Conservation (phyloP, 2,329 filamentous ascomycete genomes). For the Chaetomiaceae sp. region DNA sequence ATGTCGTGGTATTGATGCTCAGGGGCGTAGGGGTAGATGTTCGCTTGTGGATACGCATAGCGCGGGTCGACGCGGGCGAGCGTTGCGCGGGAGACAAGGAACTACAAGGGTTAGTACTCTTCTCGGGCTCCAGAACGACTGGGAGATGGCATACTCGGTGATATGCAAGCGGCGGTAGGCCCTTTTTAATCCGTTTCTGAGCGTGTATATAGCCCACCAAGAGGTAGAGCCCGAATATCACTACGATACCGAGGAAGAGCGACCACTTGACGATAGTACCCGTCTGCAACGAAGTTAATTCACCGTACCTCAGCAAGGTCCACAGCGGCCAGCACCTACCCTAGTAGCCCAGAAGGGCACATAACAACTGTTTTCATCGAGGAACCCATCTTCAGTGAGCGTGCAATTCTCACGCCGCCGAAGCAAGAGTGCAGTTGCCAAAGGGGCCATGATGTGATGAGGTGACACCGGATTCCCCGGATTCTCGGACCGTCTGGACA, state of each 20-base stretch:
- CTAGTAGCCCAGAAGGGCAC: slow-evolving; percentile 39
- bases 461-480: not conserved
- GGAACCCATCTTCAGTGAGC: slow-evolving; percentile 24
- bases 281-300: slow-evolving; percentile 39
- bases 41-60: slow-evolving; percentile 43
- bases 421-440: slow-evolving; percentile 10
- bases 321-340: slow-evolving; percentile 26
- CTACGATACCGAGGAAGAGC: slow-evolving; percentile 59
- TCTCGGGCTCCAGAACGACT: no score
- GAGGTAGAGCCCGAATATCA: slow-evolving; percentile 57
- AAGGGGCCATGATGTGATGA: slow-evolving; percentile 12
- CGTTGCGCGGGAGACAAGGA: slow-evolving; percentile 46
- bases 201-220: slow-evolving; percentile 68
- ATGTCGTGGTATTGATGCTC: slow-evolving; percentile 41
- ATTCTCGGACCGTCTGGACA: not conserved
- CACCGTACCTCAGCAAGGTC: not conserved
- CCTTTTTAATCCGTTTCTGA: slow-evolving; percentile 59
- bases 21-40: slow-evolving; percentile 40
- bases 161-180: slow-evolving; percentile 61
- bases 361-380: slow-evolving; percentile 30
- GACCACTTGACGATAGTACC: slow-evolving; percentile 67
- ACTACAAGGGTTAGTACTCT: slow-evolving; percentile 35
- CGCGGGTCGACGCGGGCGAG: slow-evolving; percentile 46
- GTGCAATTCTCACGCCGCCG: slow-evolving; percentile 21
- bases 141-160: slow-evolving; percentile 55